Percentiles rank a stretch among this genome's conserved stretches.
Conservation (phyloP, 1,284 basidiomycete genomes). For the Sanghuangporus baumii region DNA sequence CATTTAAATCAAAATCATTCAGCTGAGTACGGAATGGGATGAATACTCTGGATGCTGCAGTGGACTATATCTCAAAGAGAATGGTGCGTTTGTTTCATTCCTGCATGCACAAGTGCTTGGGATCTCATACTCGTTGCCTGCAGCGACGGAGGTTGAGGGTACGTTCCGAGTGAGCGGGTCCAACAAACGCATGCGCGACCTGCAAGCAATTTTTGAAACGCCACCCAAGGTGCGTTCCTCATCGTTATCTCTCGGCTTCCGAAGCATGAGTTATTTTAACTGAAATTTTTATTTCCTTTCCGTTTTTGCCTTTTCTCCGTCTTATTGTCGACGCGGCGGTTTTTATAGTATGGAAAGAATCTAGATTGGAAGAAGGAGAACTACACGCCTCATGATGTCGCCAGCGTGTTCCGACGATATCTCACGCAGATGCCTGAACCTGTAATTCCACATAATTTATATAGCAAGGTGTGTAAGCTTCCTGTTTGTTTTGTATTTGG, state of each 20-base stretch:
- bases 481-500: neutral
- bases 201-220: conserved; percentile 86
- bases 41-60: conserved; percentile 31
- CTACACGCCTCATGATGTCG: conserved; percentile 94
- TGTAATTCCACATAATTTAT: conserved; percentile 85
- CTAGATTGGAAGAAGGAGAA: conserved; percentile 84
- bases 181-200: conserved; percentile 91
- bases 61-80: conserved; percentile 88
- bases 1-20: neutral
- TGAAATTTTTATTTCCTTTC: conserved; percentile 1
- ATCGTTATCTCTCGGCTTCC: neutral
- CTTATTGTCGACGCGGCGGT: conserved; percentile 9
- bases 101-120: neutral
- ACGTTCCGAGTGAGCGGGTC: conserved; percentile 94
- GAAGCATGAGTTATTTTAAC: no score
- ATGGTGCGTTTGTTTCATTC: conserved; percentile 44
- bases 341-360: conserved; percentile 79
- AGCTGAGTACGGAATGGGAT: conserved; percentile 15
- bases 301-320: neutral
- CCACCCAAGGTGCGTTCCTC: conserved; percentile 70
- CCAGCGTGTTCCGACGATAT: conserved; percentile 92
- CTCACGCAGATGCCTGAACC: conserved; percentile 96
- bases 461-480: conserved; percentile 64
- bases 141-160: conserved; percentile 92
- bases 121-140: conserved; percentile 6